Evolutionary conservation across 2,329 filamentous ascomycete genomes (phyloP), one percentile per base, ranked within the genome.

Genomic region (Aureobasidium sp.): DNA sequence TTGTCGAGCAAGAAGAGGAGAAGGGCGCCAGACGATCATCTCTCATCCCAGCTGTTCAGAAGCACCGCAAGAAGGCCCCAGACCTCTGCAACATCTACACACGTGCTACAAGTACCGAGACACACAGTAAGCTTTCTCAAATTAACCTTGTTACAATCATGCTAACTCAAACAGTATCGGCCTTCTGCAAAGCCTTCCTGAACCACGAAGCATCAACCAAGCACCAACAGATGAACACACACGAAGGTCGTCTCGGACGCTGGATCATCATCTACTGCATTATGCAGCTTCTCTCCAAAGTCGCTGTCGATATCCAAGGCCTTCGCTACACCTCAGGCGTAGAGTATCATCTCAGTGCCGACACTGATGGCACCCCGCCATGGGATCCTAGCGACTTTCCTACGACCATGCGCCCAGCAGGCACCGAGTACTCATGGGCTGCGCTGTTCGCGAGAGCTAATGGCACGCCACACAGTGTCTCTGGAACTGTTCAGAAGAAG

Each of bases 191-290:
- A 54, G 49, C 59, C 30, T 75, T 77, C 59, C 69, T 73, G 36
- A 67, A 70, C 25, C 77, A 75, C 68, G 76, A 78, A 62, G 71
- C 76, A 42, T 69, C 66, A 2, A 63, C 72, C 3, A 67, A 72
- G 34, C 66, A 74, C 21, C 69, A 69, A 42, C 66, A 66, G 25
- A 64, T 68, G 37, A 70, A 74, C 1, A 73, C 75, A 2, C 71
- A 72, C 25, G 74, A 77, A 65, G 75, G 75, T 39, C 74, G 76
- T 21, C 71, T 77, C 34, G 76, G 76, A 21, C 73, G 75, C 15
- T 78, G 76, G 76, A 67, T 78, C 27, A 72, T 77, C 8, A 65
- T 78, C 29, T 76, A 77, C 62, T 73, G 71, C 39, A 70, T 75
- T 47, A 65, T 78, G 2, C 76, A 78, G 65, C 68, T 75, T 8